These are phyloP conservation scores for Leptographium procerum DNA, from an alignment of 2,329 filamentous ascomycete genomes.

Conservation along the genomic window DNA sequence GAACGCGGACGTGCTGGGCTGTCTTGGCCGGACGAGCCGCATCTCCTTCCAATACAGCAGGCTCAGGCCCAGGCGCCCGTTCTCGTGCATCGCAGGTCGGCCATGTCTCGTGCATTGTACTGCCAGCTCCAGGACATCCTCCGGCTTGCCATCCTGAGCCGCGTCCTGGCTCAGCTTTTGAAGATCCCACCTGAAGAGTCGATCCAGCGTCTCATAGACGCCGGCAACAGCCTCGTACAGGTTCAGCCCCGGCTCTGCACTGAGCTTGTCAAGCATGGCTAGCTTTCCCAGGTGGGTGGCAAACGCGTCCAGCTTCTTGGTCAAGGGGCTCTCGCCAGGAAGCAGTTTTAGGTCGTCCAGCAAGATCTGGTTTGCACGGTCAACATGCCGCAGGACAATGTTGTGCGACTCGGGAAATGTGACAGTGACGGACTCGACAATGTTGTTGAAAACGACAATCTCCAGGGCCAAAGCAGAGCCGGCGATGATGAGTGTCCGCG, in stretches of 20 bases:
- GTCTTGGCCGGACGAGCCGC: slow-evolving; percentile 31
- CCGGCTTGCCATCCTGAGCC: slow-evolving; percentile 30
- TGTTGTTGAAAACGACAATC: slow-evolving; percentile 48
- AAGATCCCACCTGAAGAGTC: slow-evolving; percentile 61
- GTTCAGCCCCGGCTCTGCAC: slow-evolving; percentile 55
- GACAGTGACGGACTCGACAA: slow-evolving; percentile 52
- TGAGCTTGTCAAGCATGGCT: slow-evolving; percentile 59
- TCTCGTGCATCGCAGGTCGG: slow-evolving; percentile 57
- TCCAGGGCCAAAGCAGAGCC: slow-evolving; percentile 50
- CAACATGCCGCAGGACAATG: slow-evolving; percentile 47
- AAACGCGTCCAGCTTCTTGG: slow-evolving; percentile 60
- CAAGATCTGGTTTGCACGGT: slow-evolving; percentile 54
- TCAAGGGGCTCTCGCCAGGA: slow-evolving; percentile 51
- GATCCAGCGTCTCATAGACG: slow-evolving; percentile 57
- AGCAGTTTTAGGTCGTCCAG: slow-evolving; percentile 50
- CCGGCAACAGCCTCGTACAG: slow-evolving; percentile 69
- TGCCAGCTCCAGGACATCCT: slow-evolving; percentile 39
- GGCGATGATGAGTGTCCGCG: slow-evolving; percentile 48
- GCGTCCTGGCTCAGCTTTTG: slow-evolving; percentile 41
- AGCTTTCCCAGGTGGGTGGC: slow-evolving; percentile 60
- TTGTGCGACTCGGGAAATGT: slow-evolving; percentile 49
- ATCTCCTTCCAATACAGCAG: slow-evolving; percentile 69
- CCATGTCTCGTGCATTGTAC: slow-evolving; percentile 62
- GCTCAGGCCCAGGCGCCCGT: slow-evolving; percentile 54
- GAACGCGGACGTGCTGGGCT: slow-evolving; percentile 6